Percentiles rank a stretch among this genome's conserved stretches.
These are phyloP conservation scores for Priceomyces castillae DNA, from an alignment of 805 yeast species.

Conservation along the genomic window DNA sequence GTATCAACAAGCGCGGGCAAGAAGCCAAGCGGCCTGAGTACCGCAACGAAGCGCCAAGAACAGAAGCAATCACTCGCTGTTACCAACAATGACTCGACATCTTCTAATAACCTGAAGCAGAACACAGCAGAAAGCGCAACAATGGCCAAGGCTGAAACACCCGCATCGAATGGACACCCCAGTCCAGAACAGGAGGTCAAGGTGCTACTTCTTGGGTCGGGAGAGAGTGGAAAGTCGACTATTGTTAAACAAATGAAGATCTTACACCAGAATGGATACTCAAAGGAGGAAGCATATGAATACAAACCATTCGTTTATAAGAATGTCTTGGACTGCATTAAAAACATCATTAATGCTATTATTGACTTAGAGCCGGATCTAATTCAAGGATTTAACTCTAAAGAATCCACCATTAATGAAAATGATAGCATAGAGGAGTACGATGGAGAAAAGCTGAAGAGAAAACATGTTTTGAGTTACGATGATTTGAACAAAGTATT, in stretches of 20 bases:
- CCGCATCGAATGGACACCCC: constrained; percentile 1
- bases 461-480: constrained; percentile 22
- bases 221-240: constrained; percentile 82
- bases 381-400: constrained; percentile 17
- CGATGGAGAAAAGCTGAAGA: constrained; percentile 9
- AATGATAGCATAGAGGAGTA: constrained; percentile 11
- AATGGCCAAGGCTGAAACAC: not conserved
- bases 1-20: constrained; percentile 1
- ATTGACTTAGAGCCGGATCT: constrained; percentile 46
- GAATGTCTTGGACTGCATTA: constrained; percentile 75
- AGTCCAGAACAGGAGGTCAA: constrained; percentile 52
- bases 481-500: constrained; percentile 45
- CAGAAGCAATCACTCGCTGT: constrained; percentile 13
- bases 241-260: constrained; percentile 80
- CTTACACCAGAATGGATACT: constrained; percentile 67
- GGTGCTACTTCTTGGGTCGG: constrained; percentile 80
- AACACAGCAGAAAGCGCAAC: constrained; percentile 7
- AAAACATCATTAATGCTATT: constrained; percentile 66
- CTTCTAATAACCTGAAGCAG: constrained; percentile 5
- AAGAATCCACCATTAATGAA: constrained; percentile 3
- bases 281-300: constrained; percentile 67
- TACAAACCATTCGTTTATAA: constrained; percentile 77
- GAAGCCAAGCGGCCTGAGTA: constrained; percentile 4
- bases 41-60: constrained; percentile 16
- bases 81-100: constrained; percentile 2